Conservation (phyloP, 1,139 yeast genomes). For the Taphrina confusa region DNA sequence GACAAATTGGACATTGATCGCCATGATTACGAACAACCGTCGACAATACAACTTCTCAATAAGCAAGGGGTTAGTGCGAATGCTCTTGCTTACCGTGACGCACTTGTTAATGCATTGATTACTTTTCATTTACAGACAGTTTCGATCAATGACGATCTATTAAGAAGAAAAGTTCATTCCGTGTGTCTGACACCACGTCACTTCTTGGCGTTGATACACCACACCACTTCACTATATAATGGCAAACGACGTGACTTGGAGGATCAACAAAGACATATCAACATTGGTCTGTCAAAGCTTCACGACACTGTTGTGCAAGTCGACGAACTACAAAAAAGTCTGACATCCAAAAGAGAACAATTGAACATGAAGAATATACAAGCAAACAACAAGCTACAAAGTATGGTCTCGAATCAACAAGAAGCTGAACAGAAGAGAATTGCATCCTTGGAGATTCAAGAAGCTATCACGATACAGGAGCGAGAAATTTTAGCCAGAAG, state of each 20-base stretch:
- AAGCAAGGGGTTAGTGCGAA: not conserved
- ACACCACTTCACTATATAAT: conserved; percentile 53
- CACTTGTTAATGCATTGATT: conserved; percentile 55
- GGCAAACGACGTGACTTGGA: conserved; percentile 57
- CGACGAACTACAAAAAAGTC: conserved; percentile 56
- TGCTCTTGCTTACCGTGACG: conserved; percentile 51
- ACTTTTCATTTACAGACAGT: conserved; percentile 50
- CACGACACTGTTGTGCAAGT: conserved; percentile 78
- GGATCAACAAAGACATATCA: conserved; percentile 69
- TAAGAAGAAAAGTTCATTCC: conserved; percentile 34
- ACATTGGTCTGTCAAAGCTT: conserved; percentile 70
- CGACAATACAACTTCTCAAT: conserved; percentile 36
- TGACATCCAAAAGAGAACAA: conserved; percentile 57
- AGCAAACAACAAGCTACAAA: conserved; percentile 70
- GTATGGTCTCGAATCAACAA: conserved; percentile 83
- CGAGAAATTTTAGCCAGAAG: conserved; percentile 60
- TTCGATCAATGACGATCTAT: conserved; percentile 38
- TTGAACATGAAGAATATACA: conserved; percentile 62
- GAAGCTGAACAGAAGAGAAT: conserved; percentile 90
- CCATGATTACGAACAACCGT: conserved; percentile 47
- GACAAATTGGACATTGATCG: conserved; percentile 57
- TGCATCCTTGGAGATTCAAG: conserved; percentile 76
- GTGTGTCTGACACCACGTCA: conserved; percentile 55
- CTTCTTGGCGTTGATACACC: conserved; percentile 56
- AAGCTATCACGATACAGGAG: conserved; percentile 69